Evolutionary conservation across 83 land plant genomes (phyloP), one percentile per base, ranked within the genome.

Genomic region (Larix sibirica): DNA sequence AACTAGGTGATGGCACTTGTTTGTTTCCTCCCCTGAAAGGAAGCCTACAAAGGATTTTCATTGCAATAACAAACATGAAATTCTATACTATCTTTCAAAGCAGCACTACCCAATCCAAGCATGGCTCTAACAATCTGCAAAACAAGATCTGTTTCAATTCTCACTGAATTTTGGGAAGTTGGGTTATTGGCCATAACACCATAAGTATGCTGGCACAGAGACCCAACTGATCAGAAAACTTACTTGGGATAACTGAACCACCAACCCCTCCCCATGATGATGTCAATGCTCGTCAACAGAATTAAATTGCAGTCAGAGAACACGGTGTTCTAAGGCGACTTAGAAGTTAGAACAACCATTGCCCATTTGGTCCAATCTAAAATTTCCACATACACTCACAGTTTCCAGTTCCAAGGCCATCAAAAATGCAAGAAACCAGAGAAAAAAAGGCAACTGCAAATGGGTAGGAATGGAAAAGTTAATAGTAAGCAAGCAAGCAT

Each of bases 231-330:
- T 42, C 24, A 73, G 54, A 73, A 42, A 40, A 73, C 77, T 73
- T 21, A 73, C 77, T 73, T 73, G 20, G 77, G 56, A 73, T 73
- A 73, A n/a, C 54, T 20, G 77, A 73, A 42, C 77, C 77, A 73
- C 77, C 77, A 50, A 38, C 54, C 54, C 54, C 56, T 42, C 54
- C 77, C 77, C 77, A 73, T 73, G 77, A 73, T 42, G 54, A 73
- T 38, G 7, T 18, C 56, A 73, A 44, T 73, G 26, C 77, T 4
- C 47, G 7, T 44, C 50, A 44, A 44, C 50, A 44, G 9, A 44
- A 44, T 42, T 50, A 73, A 73, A 73, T 73, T 8, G 54, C 3
- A 40, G 3, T 73, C 23, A 73, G 42, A 73, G 42, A 73, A 73
- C 77, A 42, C 42, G 23, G 42, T 38, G 40, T 71, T 40, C 10